phyloP scores from a whole-genome alignment of 768 basidiomycete genomes.

The Boletus pseudopeckii region DNA sequence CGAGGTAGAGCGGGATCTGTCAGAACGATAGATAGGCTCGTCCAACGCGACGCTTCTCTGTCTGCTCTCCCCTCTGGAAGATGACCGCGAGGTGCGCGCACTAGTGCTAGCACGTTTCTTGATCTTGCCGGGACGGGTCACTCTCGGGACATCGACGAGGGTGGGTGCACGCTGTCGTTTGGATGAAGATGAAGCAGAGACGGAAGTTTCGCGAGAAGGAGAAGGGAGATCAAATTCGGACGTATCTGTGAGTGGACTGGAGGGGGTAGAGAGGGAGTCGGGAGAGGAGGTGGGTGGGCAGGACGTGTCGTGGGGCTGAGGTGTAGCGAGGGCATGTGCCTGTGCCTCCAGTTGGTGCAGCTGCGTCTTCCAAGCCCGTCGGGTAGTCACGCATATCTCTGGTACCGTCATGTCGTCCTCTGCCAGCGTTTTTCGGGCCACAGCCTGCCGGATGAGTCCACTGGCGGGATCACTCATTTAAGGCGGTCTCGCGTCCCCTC shows the following conservation, averaged over 20 bases:
- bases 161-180: constrained; percentile 22
- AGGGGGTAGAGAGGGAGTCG: constrained; percentile 12
- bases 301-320: neutral
- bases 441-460: neutral
- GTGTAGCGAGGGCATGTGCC: neutral
- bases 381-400: constrained; percentile 28
- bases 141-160: neutral
- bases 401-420: constrained; percentile 14
- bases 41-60: constrained; percentile 40
- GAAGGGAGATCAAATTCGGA: constrained; percentile 17
- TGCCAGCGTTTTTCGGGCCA: neutral
- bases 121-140: constrained; percentile 18
- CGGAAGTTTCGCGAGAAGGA: constrained; percentile 18
- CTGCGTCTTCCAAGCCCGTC: constrained; percentile 28
- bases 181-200: constrained; percentile 24
- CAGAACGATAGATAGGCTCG: constrained; percentile 52
- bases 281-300: constrained; percentile 17
- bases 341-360: constrained; percentile 12
- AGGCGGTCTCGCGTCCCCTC: constrained; percentile 19
- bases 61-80: constrained; percentile 45
- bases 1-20: constrained; percentile 66
- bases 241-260: constrained; percentile 25
- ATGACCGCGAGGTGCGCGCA: constrained; percentile 31
- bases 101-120: constrained; percentile 24
- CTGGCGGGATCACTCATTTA: constrained; percentile 7